phyloP scores from a whole-genome alignment of 176 grass and related monocot species.

The Pontederia paniculata region DNA sequence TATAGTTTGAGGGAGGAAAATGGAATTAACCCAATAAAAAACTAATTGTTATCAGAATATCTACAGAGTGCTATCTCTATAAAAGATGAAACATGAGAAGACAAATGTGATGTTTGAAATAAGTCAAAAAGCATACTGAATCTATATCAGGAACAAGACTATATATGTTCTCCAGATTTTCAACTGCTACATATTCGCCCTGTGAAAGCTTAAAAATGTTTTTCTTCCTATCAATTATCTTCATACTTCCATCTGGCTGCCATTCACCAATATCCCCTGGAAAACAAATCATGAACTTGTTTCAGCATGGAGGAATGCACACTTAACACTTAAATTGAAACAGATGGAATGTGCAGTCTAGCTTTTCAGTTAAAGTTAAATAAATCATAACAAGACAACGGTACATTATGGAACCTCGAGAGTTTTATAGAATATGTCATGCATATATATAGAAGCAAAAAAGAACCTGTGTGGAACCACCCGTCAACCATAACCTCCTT shows the following conservation, averaged over 20 bases:
- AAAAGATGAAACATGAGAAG: neutral
- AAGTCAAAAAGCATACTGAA: conserved; percentile 30
- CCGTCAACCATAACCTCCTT: conserved; percentile 81
- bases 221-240: conserved; percentile 97
- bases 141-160: conserved; percentile 69
- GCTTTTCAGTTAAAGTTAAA: too few relatives aligned
- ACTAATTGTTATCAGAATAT: neutral
- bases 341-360: too few relatives aligned
- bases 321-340: neutral
- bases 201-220: conserved; percentile 99
- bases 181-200: conserved; percentile 88
- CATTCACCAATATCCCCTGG: conserved; percentile 95
- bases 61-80: too few relatives aligned
- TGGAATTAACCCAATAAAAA: too few relatives aligned
- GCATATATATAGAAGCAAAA: too few relatives aligned
- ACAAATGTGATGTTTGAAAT: neutral
- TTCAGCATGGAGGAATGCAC: neutral
- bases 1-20: too few relatives aligned
- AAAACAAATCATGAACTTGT: neutral
- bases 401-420: too few relatives aligned
- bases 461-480: conserved; percentile 98
- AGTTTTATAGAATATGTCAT: too few relatives aligned
- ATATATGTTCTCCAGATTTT: conserved; percentile 89
- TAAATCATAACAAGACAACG: too few relatives aligned
- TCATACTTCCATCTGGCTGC: conserved; percentile 71